phyloP scores from a whole-genome alignment of 805 yeast genomes.

The Wickerhamiella occidentalis region DNA sequence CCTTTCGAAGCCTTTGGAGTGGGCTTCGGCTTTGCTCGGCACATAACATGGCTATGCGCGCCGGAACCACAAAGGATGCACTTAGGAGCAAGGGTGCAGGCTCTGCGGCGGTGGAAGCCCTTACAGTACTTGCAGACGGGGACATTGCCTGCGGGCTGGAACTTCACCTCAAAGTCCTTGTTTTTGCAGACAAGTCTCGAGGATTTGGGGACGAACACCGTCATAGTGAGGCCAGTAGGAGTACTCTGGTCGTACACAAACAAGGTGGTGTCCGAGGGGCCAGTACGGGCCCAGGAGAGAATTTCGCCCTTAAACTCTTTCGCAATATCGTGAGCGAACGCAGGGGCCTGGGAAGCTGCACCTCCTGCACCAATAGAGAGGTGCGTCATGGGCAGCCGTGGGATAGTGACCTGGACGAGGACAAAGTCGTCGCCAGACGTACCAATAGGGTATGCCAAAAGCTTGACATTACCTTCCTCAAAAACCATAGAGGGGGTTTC shows the following conservation, averaged over 20 bases:
- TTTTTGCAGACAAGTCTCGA: not conserved
- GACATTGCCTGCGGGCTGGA: not conserved
- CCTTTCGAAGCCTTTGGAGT: not conserved
- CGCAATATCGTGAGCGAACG: not conserved
- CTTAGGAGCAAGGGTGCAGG: not conserved
- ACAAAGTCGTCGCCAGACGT: not conserved
- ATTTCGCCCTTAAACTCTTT: not conserved
- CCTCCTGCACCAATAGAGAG: not conserved
- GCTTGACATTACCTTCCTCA: not conserved
- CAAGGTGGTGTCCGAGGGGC: not conserved
- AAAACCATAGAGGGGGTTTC: not conserved
- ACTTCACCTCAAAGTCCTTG: not conserved
- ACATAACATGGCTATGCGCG: not conserved
- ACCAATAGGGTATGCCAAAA: not conserved
- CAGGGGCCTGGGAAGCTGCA: not conserved
- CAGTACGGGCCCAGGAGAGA: not conserved
- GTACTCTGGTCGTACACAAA: not conserved
- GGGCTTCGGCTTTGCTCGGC: not conserved
- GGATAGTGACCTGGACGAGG: not conserved
- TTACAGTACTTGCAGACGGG: not conserved
- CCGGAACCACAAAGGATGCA: not conserved
- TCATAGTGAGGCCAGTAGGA: not conserved
- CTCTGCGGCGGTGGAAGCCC: not conserved
- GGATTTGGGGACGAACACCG: not conserved
- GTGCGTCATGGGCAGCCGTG: not conserved